Evolutionary conservation across 2,329 filamentous ascomycete species (phyloP).

Genomic region (Colletotrichum truncatum): DNA sequence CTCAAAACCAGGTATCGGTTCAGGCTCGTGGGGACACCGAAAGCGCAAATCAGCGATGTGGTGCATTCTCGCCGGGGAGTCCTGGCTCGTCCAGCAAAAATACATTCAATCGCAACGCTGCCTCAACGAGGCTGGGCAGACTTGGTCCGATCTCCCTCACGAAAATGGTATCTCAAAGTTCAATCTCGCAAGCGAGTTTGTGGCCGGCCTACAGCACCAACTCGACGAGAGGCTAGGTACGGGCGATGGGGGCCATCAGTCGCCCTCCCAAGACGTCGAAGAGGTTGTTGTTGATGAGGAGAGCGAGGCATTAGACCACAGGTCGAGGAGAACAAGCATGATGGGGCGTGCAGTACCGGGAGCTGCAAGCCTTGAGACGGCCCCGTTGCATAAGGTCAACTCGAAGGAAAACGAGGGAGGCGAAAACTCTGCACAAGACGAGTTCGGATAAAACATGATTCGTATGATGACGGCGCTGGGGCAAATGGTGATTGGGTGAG

Average conservation of each 20-base stretch:
- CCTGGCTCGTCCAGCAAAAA: slow-evolving; percentile 83
- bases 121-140: slow-evolving; percentile 72
- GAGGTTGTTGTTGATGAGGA: slow-evolving; percentile 57
- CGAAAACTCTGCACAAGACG: slow-evolving; percentile 29
- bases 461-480: neutral
- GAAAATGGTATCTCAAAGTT: slow-evolving; percentile 64
- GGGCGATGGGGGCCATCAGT: slow-evolving; percentile 36
- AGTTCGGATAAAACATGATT: slow-evolving; percentile 29
- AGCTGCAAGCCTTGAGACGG: slow-evolving; percentile 56
- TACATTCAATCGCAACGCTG: slow-evolving; percentile 81
- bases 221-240: slow-evolving; percentile 57
- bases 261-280: slow-evolving; percentile 43
- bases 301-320: slow-evolving; percentile 64
- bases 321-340: slow-evolving; percentile 64
- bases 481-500: too few relatives aligned
- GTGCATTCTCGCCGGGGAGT: slow-evolving; percentile 83
- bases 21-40: slow-evolving; percentile 74
- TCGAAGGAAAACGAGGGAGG: slow-evolving; percentile 21
- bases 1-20: slow-evolving; percentile 70
- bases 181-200: slow-evolving; percentile 57
- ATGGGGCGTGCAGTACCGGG: slow-evolving; percentile 53
- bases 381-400: slow-evolving; percentile 48
- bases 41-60: slow-evolving; percentile 89
- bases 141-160: slow-evolving; percentile 60
- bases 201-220: slow-evolving; percentile 59